Evolutionary conservation across 495 filamentous ascomycete species (phyloP), one percentile per base, ranked within the genome.

Genomic region (Hamigera avellanea): DNA sequence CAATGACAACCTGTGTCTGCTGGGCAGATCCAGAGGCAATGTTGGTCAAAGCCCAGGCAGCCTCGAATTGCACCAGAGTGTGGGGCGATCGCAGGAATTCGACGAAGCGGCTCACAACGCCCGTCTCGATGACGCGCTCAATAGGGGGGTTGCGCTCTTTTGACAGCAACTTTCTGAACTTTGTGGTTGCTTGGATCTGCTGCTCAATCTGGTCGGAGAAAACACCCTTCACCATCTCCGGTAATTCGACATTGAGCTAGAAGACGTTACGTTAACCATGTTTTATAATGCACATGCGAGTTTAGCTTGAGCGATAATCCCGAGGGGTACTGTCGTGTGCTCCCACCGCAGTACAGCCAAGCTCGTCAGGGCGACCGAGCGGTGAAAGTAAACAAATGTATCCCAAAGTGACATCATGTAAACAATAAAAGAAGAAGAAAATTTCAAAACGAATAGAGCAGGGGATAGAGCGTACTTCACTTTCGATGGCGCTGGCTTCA

Each of bases 71-170:
- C 33, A 99, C 93, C 16, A 99, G 73, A 19, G 93, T 99, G 57
- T 99, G 93, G 36, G 93, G 93, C 19, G 93, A 99, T 37, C 86
- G 81, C 36, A 99, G 86, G 65, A 99, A 99, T 59, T 94, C 83
- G 53, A 99, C 93, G 53, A 99, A 99, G 53, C 93, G 81, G 64
- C 78, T 78, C 30, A 99, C 93, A 41, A 99, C 93, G 43, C 93
- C 93, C 40, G 93, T 96, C 75, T 95, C 91, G 56, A 99, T 96
- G 43, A 99, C 93, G 48, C 88, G 85, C 62, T 99, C 93, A 56
- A 99, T 99, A 14, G 93, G 91, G 13, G 93, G 93, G 64, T 99
- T 99, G 54, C 93, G 84, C 69, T 99, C 93, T 66, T 99, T 99
- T 40, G 86, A 94, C 4, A 99, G 70, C 15, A 99, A 71, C 66